A percentile compares a stretch with the other conserved stretches of the same genome.
phyloP scores from a whole-genome alignment of 495 filamentous ascomycete genomes.

The Cladorrhinum samala region DNA sequence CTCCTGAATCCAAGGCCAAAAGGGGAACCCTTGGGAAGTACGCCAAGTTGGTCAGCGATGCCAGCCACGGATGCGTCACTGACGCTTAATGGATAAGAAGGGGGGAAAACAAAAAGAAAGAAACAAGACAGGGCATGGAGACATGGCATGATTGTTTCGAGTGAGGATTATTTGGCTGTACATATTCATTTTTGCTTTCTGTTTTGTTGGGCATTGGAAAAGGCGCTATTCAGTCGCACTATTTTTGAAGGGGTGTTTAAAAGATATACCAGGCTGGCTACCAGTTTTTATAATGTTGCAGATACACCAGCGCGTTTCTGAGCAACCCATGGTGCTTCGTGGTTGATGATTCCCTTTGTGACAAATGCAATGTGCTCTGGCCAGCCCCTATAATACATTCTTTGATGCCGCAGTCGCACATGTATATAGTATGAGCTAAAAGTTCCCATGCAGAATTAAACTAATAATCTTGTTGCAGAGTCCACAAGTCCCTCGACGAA shows the following conservation, averaged over 20 bases:
- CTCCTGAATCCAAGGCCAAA: constrained; percentile 59
- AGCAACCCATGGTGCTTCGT: background rate
- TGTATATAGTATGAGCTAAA: too few relatives aligned
- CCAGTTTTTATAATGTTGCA: background rate
- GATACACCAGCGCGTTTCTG: background rate
- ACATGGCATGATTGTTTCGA: background rate
- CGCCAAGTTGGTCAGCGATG: constrained; percentile 61
- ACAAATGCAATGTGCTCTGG: too few relatives aligned
- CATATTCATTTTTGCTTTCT: constrained; percentile 6
- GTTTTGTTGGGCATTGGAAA: constrained; percentile 2
- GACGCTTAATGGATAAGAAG: constrained; percentile 47
- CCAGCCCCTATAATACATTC: too few relatives aligned
- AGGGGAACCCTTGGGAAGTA: constrained; percentile 78
- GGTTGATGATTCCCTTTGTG: background rate
- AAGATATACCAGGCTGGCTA: constrained; percentile 9
- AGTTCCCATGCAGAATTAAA: too few relatives aligned
- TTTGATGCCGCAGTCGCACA: too few relatives aligned
- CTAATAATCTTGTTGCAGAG: too few relatives aligned
- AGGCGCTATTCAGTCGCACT: constrained; percentile 5
- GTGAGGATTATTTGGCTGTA: constrained; percentile 6
- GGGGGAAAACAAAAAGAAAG: background rate
- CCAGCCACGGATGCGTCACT: constrained; percentile 75
- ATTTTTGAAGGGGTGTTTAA: background rate
- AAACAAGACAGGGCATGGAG: background rate
- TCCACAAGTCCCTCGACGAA: too few relatives aligned